A percentile compares a stretch with the other conserved stretches of the same genome.
phyloP scores from a whole-genome alignment of 1,139 yeast genomes.

The Entelexis sorbosivorans region DNA sequence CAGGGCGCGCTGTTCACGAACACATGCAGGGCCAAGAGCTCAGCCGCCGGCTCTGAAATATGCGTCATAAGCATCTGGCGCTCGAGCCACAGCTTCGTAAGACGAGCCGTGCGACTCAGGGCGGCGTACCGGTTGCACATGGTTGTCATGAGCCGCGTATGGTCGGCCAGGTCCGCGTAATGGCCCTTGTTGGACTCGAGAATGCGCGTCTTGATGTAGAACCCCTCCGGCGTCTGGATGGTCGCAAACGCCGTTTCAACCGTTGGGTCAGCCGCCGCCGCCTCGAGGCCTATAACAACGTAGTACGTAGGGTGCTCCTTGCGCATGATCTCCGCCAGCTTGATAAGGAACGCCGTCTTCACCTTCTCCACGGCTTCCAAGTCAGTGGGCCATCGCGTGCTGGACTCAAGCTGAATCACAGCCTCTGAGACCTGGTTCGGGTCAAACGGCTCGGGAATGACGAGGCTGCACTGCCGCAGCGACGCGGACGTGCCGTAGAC shows the following conservation, averaged over 20 bases:
- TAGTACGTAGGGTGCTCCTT: slow-evolving; percentile 42
- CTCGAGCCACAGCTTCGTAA: slow-evolving; percentile 83
- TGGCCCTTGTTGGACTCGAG: slow-evolving; percentile 34
- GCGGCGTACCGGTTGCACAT: slow-evolving; percentile 63
- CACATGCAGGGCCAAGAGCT: slow-evolving; percentile 68
- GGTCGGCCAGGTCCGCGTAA: slow-evolving; percentile 54
- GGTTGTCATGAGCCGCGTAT: slow-evolving; percentile 64
- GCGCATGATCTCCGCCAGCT: slow-evolving; percentile 48
- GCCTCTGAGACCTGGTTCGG: slow-evolving; percentile 62
- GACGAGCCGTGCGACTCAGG: slow-evolving; percentile 68
- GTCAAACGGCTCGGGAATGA: slow-evolving; percentile 78
- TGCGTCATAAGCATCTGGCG: slow-evolving; percentile 52
- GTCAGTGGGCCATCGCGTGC: slow-evolving; percentile 95
- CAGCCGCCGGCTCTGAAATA: slow-evolving; percentile 67
- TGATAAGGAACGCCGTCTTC: slow-evolving; percentile 76
- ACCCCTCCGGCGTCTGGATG: slow-evolving; percentile 76
- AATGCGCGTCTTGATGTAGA: slow-evolving; percentile 63
- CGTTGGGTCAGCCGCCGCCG: slow-evolving; percentile 44
- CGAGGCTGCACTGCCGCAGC: slow-evolving; percentile 60
- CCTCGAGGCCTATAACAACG: slow-evolving; percentile 51
- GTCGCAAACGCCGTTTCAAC: slow-evolving; percentile 38
- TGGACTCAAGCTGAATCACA: slow-evolving; percentile 75
- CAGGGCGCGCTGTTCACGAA: slow-evolving; percentile 83
- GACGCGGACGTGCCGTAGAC: slow-evolving; percentile 59
- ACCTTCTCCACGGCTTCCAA: slow-evolving; percentile 72